phyloP scores from a whole-genome alignment of 1,139 yeast genomes.

The Suhomyces anneliseae region DNA sequence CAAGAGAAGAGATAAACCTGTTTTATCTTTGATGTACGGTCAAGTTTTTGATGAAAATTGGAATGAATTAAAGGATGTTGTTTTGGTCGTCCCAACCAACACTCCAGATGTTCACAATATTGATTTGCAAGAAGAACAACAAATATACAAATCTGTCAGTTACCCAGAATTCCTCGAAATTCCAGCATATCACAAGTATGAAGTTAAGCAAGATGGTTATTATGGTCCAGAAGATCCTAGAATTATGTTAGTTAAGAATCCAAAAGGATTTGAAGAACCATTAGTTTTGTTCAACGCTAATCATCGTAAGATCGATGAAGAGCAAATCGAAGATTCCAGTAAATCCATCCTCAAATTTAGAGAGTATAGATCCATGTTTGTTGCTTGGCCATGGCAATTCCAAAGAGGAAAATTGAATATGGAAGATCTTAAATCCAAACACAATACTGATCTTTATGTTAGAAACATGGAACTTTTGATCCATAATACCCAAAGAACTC shows the following conservation, averaged over 20 bases:
- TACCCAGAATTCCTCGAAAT: conserved; percentile 36
- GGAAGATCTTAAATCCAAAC: conserved; percentile 19
- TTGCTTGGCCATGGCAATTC: conserved; percentile 41
- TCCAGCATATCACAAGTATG: conserved; percentile 33
- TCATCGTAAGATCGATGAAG: conserved; percentile 24
- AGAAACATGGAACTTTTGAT: conserved; percentile 29
- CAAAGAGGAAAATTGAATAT: conserved; percentile 34
- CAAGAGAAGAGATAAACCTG: conserved; percentile 32
- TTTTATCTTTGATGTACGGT: conserved; percentile 38
- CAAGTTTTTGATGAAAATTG: conserved; percentile 49
- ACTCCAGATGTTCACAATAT: conserved; percentile 5
- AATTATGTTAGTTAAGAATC: conserved; percentile 31
- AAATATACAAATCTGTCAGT: conserved; percentile 14
- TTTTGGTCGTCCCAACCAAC: conserved; percentile 32
- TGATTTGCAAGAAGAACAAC: background rate
- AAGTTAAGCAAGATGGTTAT: conserved; percentile 20
- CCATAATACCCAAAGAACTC: conserved; percentile 21
- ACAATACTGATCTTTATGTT: conserved; percentile 21
- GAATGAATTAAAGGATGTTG: conserved; percentile 41
- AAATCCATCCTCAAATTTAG: conserved; percentile 1
- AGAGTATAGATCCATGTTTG: conserved; percentile 31
- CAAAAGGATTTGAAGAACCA: conserved; percentile 37
- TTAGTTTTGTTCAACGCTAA: conserved; percentile 34
- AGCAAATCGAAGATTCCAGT: conserved; percentile 16
- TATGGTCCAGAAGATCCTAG: conserved; percentile 49